Conservation (phyloP, 208 protist species). For the Trypanosomatidae sp. region DNA sequence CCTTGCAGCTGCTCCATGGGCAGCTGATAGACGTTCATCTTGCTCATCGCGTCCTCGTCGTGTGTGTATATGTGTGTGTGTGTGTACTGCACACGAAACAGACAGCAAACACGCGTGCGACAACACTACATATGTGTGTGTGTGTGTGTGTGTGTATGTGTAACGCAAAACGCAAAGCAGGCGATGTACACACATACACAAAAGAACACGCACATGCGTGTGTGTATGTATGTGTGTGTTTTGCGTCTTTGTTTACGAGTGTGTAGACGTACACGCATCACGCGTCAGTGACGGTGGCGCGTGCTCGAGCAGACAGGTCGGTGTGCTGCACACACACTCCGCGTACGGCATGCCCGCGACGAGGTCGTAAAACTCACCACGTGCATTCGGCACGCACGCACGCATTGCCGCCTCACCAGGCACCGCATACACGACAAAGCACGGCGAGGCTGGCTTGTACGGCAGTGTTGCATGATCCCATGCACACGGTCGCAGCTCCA, state of each 20-base stretch:
- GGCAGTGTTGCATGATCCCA: conserved; percentile 66
- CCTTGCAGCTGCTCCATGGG: conserved; percentile 77
- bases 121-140: no score
- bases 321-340: conserved; percentile 15
- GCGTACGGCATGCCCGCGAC: conserved; percentile 67
- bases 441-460: conserved; percentile 38
- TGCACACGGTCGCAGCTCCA: conserved; percentile 6
- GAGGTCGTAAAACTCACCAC: conserved; percentile 54
- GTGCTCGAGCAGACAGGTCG: conserved; percentile 25
- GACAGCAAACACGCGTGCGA: no score
- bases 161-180: no score
- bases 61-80: no score
- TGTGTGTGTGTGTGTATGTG: no score
- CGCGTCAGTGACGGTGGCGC: conserved; percentile 46
- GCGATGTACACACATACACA: conserved; percentile 5
- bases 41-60: conserved; percentile 1
- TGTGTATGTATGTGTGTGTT: conserved; percentile 4
- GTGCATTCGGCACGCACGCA: conserved; percentile 46
- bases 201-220: not conserved
- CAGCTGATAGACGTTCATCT: conserved; percentile 62
- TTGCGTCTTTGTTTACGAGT: no score
- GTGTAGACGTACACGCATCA: conserved; percentile 3
- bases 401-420: conserved; percentile 49
- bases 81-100: no score
- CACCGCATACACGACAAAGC: conserved; percentile 70